A percentile compares a stretch with the other conserved stretches of the same genome.
Conservation (phyloP, 805 yeast species). For the Monosporozyma yasuniensis region DNA sequence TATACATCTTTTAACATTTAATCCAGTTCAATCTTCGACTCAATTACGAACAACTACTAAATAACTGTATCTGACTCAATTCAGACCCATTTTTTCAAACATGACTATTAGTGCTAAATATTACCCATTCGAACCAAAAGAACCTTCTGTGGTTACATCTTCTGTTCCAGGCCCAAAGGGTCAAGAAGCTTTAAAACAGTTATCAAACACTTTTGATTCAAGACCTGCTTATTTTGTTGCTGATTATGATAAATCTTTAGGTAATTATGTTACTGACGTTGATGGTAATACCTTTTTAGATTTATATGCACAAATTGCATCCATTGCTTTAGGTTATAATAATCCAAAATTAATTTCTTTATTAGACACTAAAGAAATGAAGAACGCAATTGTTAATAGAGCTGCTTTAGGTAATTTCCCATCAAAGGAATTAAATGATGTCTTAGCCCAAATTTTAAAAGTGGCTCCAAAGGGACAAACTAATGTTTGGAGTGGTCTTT, state of each 20-base stretch:
- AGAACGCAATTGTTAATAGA: constrained; percentile 55
- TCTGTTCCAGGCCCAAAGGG: constrained; percentile 73
- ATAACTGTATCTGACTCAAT: background rate
- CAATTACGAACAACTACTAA: background rate
- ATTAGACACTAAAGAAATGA: constrained; percentile 54
- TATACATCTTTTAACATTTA: no score
- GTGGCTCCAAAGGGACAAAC: constrained; percentile 58
- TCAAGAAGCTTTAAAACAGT: constrained; percentile 39
- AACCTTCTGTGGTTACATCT: constrained; percentile 52
- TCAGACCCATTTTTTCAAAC: background rate
- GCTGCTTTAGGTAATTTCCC: constrained; percentile 65
- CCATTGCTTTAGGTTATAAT: constrained; percentile 63
- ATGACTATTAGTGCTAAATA: constrained; percentile 40
- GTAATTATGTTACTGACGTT: constrained; percentile 58
- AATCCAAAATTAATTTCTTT: constrained; percentile 52
- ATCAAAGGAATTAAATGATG: constrained; percentile 42
- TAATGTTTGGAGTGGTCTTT: constrained; percentile 54
- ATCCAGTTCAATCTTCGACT: background rate
- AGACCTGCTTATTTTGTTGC: constrained; percentile 56
- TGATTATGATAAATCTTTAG: constrained; percentile 53
- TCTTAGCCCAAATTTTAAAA: constrained; percentile 42
- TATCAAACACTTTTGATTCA: constrained; percentile 51
- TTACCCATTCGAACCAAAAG: constrained; percentile 75
- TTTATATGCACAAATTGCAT: constrained; percentile 64
- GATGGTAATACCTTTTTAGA: constrained; percentile 57